Evolutionary conservation across 129 eudicot species (phyloP), one percentile per base, ranked within the genome.

Genomic region (Flaveria robusta): DNA sequence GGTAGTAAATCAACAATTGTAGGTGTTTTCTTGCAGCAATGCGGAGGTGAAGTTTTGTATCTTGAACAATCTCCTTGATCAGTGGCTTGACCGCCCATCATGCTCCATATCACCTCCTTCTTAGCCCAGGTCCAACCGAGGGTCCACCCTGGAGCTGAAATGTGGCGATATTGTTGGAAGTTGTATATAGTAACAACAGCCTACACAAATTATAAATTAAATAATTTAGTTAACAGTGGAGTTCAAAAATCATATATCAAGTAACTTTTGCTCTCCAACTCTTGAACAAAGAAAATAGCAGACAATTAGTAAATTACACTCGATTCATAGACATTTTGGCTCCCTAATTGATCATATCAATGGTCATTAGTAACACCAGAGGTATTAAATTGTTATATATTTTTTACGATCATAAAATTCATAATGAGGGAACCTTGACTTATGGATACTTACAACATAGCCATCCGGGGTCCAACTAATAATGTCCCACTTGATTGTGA

Each of bases 91-190:
- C 79, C 90, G 29, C 98, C 98, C 87, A 91, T 79, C 96, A 89
- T 89, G 88, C 79, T 86, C 97, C 98, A 91, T 68, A 94, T 94
- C 51, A 94, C 92, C 83, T 94, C 98, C 43, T 94, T 91, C 64
- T 91, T 88, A 0, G 97, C 96, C 98, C 98, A 94, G 15, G 98
- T 91, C 98, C 98, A 94, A 12, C 97, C 97, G 58, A 94, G 43
- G 65, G 88, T 83, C 98, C 98, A 94, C 8, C 98, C 98, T 0
- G 98, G 98, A 3, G 97, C 87, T 78, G 89, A 82, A 62, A 94
- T 94, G 81, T 91, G 97, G 29, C 98, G 90, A 63, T 87, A 91
- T 81, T 87, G 96, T 80, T 94, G 98, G 85, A 88, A 91, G 89
- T 94, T 94, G 90, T 59, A 88, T 79, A 94, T 91, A 2, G 97